A percentile compares a stretch with the other conserved stretches of the same genome.
phyloP scores from a whole-genome alignment of 1,284 basidiomycete genomes.

The Golubevia pallescens region DNA sequence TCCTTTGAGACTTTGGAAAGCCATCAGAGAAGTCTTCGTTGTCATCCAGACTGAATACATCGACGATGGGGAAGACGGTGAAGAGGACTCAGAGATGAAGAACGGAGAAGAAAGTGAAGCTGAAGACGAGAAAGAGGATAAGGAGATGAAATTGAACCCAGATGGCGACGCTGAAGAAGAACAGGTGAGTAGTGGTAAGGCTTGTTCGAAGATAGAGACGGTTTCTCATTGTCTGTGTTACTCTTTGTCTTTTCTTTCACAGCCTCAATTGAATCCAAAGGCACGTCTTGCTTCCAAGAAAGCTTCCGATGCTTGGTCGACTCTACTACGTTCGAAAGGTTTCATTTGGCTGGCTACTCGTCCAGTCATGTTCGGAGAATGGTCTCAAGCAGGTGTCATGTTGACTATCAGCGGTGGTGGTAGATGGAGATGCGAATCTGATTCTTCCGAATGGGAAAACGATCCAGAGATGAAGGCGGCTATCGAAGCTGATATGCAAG shows the following conservation, averaged over 20 bases:
- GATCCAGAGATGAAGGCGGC: constrained; percentile 33
- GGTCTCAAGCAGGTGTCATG: constrained; percentile 57
- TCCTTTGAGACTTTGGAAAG: constrained; percentile 66
- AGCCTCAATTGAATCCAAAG: constrained; percentile 46
- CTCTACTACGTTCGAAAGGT: constrained; percentile 27
- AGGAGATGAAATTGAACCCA: constrained; percentile 8
- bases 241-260: constrained; percentile 2
- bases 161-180: constrained; percentile 18
- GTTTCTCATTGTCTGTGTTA: too few relatives aligned
- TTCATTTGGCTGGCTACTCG: constrained; percentile 37
- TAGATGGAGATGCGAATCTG: constrained; percentile 47
- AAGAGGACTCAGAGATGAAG: not conserved
- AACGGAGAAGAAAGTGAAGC: constrained; percentile 3
- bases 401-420: constrained; percentile 41
- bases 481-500: constrained; percentile 40
- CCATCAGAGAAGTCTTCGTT: constrained; percentile 65
- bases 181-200: too few relatives aligned
- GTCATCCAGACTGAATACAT: constrained; percentile 53
- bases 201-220: too few relatives aligned
- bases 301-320: constrained; percentile 24
- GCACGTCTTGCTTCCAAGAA: constrained; percentile 44
- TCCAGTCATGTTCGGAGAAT: constrained; percentile 50
- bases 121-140: constrained; percentile 4
- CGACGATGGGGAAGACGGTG: constrained; percentile 13
- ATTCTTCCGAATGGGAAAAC: constrained; percentile 34